Evolutionary conservation across 2,329 filamentous ascomycete genomes (phyloP).

Genomic region (Penicillium sp.): DNA sequence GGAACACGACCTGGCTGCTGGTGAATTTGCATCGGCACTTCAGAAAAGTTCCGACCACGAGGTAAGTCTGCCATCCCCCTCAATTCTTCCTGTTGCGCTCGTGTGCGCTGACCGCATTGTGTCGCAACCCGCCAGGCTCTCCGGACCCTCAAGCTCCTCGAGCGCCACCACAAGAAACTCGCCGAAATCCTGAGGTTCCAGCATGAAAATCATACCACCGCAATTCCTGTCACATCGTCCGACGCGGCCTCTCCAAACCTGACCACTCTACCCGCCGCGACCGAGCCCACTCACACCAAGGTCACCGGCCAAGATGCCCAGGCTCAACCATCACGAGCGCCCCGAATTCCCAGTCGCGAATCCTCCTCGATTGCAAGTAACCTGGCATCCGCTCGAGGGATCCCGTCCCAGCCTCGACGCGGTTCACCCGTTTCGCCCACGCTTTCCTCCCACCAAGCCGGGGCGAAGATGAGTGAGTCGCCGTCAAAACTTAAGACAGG

Average conservation of each 20-base stretch:
- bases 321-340: conserved; percentile 44
- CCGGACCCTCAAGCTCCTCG: conserved; percentile 80
- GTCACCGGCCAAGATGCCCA: conserved; percentile 37
- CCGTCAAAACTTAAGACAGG: conserved; percentile 47
- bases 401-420: conserved; percentile 60
- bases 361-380: conserved; percentile 88
- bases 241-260: conserved; percentile 12
- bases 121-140: conserved; percentile 68
- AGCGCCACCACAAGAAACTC: conserved; percentile 83
- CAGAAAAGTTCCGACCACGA: conserved; percentile 67
- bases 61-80: conserved; percentile 40
- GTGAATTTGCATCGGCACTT: conserved; percentile 85
- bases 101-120: conserved; percentile 12
- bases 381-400: conserved; percentile 82
- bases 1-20: conserved; percentile 85
- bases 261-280: conserved; percentile 19
- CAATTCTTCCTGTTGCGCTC: neutral
- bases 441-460: conserved; percentile 73
- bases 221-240: conserved; percentile 17
- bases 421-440: conserved; percentile 72
- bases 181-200: conserved; percentile 79
- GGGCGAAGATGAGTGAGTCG: conserved; percentile 68
- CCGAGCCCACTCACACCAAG: conserved; percentile 25
- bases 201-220: conserved; percentile 53
- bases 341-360: conserved; percentile 64